These are phyloP conservation scores for Ananas comosus DNA, from an alignment of 176 grass and related monocot species.

Conservation along the genomic window DNA sequence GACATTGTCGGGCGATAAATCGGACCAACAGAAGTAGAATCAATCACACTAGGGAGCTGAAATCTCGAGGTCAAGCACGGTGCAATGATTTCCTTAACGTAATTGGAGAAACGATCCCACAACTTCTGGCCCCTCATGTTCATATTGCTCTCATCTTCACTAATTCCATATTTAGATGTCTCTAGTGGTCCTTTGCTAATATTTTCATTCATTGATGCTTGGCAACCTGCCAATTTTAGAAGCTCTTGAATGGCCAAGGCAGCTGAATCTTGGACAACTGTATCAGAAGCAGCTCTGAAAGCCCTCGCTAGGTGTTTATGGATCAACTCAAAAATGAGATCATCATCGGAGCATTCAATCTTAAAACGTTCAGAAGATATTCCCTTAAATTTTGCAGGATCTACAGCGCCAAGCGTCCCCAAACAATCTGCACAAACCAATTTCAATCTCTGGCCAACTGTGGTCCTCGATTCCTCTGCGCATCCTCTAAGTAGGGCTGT, in stretches of 20 bases:
- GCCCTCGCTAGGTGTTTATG: constrained; percentile 91
- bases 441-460: constrained; percentile 83
- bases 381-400: constrained; percentile 89
- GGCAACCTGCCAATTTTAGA: constrained; percentile 73
- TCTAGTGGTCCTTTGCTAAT: constrained; percentile 16
- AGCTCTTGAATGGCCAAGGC: constrained; percentile 98
- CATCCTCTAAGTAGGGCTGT: constrained; percentile 78
- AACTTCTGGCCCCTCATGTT: constrained; percentile 70
- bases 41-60: constrained; percentile 51
- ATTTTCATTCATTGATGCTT: constrained; percentile 49
- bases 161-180: neutral
- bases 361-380: constrained; percentile 81
- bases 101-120: constrained; percentile 81
- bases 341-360: constrained; percentile 98
- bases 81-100: constrained; percentile 95
- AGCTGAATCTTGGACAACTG: constrained; percentile 83
- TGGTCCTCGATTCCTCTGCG: constrained; percentile 78
- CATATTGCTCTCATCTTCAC: constrained; percentile 29
- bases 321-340: constrained; percentile 99
- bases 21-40: constrained; percentile 50
- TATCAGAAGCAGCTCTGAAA: constrained; percentile 90
- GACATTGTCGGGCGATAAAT: constrained; percentile 84
- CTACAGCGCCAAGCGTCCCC: constrained; percentile 85
- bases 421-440: constrained; percentile 84
- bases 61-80: constrained; percentile 93